A percentile compares a stretch with the other conserved stretches of the same genome.
These are phyloP conservation scores for Pyrrhoderma lamaoense DNA, from an alignment of 1,284 basidiomycete genomes.

Conservation along the genomic window DNA sequence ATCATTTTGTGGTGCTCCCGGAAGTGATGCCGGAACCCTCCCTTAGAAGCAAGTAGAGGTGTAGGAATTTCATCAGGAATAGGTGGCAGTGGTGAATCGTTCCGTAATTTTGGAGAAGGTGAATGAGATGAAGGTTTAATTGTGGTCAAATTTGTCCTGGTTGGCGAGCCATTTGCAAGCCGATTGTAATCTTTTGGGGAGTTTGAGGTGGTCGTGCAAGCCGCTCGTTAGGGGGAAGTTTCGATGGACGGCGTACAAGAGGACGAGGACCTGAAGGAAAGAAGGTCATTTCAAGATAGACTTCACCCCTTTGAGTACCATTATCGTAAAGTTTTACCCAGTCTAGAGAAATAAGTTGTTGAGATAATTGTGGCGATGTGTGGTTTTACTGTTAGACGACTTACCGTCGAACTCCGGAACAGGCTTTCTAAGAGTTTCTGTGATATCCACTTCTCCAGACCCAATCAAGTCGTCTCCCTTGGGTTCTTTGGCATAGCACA, in stretches of 20 bases:
- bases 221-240: constrained; percentile 38
- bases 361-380: constrained; percentile 4
- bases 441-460: constrained; percentile 53
- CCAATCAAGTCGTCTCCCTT: constrained; percentile 56
- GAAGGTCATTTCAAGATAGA: constrained; percentile 78
- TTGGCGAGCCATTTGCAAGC: not conserved
- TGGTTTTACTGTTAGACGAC: constrained; percentile 4
- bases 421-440: constrained; percentile 45
- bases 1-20: not conserved
- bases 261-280: constrained; percentile 49
- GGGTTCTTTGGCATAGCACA: constrained; percentile 59
- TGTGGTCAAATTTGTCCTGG: not conserved
- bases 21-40: not conserved
- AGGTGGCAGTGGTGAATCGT: constrained; percentile 7
- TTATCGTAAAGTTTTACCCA: constrained; percentile 53
- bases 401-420: constrained; percentile 75
- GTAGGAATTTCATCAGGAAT: constrained; percentile 8
- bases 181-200: constrained; percentile 4
- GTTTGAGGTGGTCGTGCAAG: constrained; percentile 22
- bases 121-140: constrained; percentile 1
- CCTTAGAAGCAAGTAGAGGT: not conserved
- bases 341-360: constrained; percentile 33
- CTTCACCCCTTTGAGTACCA: constrained; percentile 51
- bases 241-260: constrained; percentile 38
- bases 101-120: constrained; percentile 5